phyloP scores from a whole-genome alignment of 345 rosid genomes.

The Excoecaria agallocha region DNA sequence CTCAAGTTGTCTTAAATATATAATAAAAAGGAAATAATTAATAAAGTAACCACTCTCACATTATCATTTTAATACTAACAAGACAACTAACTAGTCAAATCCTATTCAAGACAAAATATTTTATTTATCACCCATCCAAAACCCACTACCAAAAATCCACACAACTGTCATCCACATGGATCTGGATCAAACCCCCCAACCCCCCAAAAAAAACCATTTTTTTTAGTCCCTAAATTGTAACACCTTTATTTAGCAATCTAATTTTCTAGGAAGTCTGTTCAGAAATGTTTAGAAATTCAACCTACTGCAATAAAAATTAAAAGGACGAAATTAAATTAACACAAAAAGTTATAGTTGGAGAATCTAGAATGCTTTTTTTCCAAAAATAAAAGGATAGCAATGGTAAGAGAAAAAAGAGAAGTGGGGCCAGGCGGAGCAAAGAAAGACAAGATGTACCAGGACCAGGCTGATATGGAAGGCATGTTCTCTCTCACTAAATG shows the following conservation, averaged over 20 bases:
- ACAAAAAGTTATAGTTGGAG: too few species aligned
- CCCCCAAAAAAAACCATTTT: too few species aligned
- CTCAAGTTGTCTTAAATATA: too few species aligned
- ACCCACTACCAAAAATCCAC: conserved; percentile 1
- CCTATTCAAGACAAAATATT: background rate
- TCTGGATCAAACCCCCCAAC: background rate
- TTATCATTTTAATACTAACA: background rate
- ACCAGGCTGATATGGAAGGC: background rate
- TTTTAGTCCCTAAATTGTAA: too few species aligned
- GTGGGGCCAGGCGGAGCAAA: background rate
- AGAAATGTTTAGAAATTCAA: too few species aligned
- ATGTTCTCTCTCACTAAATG: background rate
- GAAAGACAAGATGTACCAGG: conserved; percentile 2
- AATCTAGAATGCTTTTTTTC: too few species aligned
- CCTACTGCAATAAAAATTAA: too few species aligned
- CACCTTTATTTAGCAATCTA: too few species aligned
- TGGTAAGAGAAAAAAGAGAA: background rate
- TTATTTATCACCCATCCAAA: background rate
- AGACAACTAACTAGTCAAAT: background rate
- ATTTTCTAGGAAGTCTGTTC: too few species aligned
- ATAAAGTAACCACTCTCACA: background rate
- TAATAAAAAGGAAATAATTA: background rate
- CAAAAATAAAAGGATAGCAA: background rate
- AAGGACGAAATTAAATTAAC: too few species aligned
- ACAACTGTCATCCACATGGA: background rate